Conservation (phyloP, 441 rosid species). For the Mallotus japonicus region DNA sequence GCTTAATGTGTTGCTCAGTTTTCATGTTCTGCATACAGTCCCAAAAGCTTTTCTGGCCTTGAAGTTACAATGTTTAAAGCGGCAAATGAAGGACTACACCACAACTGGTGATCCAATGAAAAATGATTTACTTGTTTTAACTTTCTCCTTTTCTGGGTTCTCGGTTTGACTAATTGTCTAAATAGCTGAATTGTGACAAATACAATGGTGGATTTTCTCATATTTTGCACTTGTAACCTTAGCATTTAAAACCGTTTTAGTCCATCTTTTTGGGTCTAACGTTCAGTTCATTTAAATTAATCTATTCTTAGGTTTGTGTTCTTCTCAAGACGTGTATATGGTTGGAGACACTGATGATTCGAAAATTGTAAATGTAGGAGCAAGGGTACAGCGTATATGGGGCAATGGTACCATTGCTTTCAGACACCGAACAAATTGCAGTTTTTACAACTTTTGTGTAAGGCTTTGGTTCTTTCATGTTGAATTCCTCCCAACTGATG, state of each 20-base stretch:
- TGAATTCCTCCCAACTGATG: too few species aligned
- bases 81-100: conserved; percentile 3
- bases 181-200: neutral
- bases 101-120: neutral
- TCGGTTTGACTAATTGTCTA: neutral
- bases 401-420: neutral
- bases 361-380: neutral
- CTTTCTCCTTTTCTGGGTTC: neutral
- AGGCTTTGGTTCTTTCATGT: too few species aligned
- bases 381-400: neutral
- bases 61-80: neutral
- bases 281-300: neutral
- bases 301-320: neutral
- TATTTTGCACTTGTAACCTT: conserved; percentile 11
- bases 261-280: neutral
- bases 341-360: neutral
- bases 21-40: conserved; percentile 3
- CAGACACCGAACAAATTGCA: too few species aligned
- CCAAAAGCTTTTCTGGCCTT: conserved; percentile 8
- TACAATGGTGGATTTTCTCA: neutral
- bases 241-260: neutral
- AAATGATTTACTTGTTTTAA: neutral
- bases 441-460: too few species aligned
- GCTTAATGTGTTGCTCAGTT: conserved; percentile 23
- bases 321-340: neutral